Evolutionary conservation across 495 filamentous ascomycete species (phyloP).

Genomic region (Tuber umbilicatum): DNA sequence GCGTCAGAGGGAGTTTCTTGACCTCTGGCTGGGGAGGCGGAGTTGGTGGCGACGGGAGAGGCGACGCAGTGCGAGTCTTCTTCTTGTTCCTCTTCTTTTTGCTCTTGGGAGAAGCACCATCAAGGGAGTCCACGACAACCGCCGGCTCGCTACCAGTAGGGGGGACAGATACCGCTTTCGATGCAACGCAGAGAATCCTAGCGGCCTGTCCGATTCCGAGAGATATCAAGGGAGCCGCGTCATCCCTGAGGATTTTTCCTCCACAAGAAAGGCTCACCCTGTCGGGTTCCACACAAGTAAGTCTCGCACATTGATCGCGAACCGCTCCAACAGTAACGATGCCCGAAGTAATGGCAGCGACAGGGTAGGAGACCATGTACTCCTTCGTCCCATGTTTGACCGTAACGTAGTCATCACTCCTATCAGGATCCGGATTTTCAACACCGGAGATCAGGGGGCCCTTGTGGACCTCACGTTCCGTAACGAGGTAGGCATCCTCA

Average conservation of each 20-base stretch:
- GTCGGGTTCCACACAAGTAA: conserved; percentile 12
- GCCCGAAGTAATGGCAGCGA: conserved; percentile 21
- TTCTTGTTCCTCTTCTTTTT: conserved; percentile 34
- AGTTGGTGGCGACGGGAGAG: conserved; percentile 1
- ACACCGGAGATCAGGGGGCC: conserved; percentile 29
- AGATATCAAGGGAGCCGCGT: conserved; percentile 26
- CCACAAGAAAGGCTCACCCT: conserved; percentile 30
- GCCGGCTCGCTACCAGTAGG: conserved; percentile 9
- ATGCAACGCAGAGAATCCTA: conserved; percentile 30
- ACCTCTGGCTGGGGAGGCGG: neutral
- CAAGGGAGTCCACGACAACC: neutral
- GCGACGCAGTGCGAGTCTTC: conserved; percentile 6
- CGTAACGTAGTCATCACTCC: conserved; percentile 25
- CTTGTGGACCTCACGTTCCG: neutral
- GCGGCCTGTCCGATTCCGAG: conserved; percentile 35
- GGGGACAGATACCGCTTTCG: conserved; percentile 4
- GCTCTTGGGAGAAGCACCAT: conserved; percentile 14
- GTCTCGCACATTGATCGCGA: conserved; percentile 21
- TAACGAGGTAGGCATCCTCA: conserved; percentile 11
- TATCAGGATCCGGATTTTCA: conserved; percentile 21
- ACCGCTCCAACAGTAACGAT: conserved; percentile 27
- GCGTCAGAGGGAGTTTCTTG: conserved; percentile 21
- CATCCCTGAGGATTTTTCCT: conserved; percentile 35
- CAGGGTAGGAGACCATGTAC: conserved; percentile 32
- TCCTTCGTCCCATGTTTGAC: conserved; percentile 36